phyloP scores from a whole-genome alignment of 2,329 filamentous ascomycete genomes.

The Trichoderma afroharzianum region DNA sequence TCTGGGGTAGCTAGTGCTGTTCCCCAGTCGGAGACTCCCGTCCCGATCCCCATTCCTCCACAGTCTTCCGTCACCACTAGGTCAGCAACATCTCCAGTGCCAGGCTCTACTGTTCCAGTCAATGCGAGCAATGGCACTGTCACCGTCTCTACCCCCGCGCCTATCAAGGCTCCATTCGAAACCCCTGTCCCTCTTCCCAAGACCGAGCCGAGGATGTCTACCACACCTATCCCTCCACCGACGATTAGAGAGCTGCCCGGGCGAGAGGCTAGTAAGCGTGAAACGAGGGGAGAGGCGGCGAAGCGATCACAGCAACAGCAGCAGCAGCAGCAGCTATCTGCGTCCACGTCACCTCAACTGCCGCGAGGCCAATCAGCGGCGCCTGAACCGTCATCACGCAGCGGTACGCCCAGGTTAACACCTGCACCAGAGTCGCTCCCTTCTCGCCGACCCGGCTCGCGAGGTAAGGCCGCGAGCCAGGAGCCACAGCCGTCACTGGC shows the following conservation, averaged over 20 bases:
- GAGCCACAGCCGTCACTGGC: conserved; percentile 49
- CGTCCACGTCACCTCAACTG: conserved; percentile 23
- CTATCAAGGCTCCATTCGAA: conserved; percentile 33
- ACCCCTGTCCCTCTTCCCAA: conserved; percentile 37
- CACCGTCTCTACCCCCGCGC: conserved; percentile 27
- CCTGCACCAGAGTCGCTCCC: conserved; percentile 33
- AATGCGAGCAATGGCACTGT: conserved; percentile 14
- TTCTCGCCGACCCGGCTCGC: conserved; percentile 47
- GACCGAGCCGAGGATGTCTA: conserved; percentile 31
- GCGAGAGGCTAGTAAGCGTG: conserved; percentile 37
- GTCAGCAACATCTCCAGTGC: conserved; percentile 32
- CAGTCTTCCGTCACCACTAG: conserved; percentile 27
- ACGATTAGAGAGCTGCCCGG: conserved; percentile 25
- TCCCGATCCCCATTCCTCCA: conserved; percentile 37
- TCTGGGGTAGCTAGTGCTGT: conserved; percentile 20
- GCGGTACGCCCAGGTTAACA: conserved; percentile 34
- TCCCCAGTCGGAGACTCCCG: conserved; percentile 39
- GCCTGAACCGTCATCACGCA: conserved; percentile 28
- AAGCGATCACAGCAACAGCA: conserved; percentile 40
- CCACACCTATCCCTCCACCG: conserved; percentile 32
- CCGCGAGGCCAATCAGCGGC: conserved; percentile 20
- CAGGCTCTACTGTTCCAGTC: conserved; percentile 21
- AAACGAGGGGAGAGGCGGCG: conserved; percentile 43
- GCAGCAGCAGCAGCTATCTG: conserved; percentile 3
- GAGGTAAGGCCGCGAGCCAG: conserved; percentile 51